Base-by-base conservation (phyloP, 2,329 filamentous ascomycete species). In the Lasiodiplodia gonubiensis region DNA sequence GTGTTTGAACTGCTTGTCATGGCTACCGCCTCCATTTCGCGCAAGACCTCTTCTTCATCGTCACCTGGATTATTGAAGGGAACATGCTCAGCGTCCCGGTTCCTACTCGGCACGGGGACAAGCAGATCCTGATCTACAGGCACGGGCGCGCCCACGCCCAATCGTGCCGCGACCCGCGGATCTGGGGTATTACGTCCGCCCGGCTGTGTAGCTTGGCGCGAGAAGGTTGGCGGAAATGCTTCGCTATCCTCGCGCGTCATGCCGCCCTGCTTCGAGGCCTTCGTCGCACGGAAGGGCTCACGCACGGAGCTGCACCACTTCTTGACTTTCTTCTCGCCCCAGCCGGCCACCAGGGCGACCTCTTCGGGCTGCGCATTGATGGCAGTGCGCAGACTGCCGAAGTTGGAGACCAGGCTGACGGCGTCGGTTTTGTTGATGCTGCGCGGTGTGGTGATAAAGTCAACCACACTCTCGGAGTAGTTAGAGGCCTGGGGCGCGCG, bases 371-470 rank as follows among this genome's bases (percentile, higher is more conserved):
- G 87, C 1, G 93, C 94, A 77, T 97, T 97, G 68, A 98, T 85
- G 0, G 94, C 94, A 46, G 91, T 92, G 72, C 90, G 88, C 68
- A 99, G 80, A 71, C 92, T 97, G 27, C 95, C 95, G 82, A 98
- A 99, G 61, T 93, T 93, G 71, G 92, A 92, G 42, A 98, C 93
- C 61, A 99, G 81, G 33, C 92, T 91, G 11, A 97, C 89, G 0
- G 95, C 93, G 80, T 99, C 95, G 1, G 93, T 93, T 79, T 97
- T 97, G 80, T 98, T 98, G 76, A 99, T 89, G 70, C 90, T 92
- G 67, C 94, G 85, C 2, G 95, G 94, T 2, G 92, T 90, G 0
- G 95, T 99, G 63, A 97, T 90, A 74, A 99, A 97, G 71, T 97
- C 94, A 10, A 95, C 90, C 68, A 99, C 85, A 68, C 90, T 91